Evolutionary conservation across 257 asterid genomes (phyloP).

Genomic region (Apocynum venetum): DNA sequence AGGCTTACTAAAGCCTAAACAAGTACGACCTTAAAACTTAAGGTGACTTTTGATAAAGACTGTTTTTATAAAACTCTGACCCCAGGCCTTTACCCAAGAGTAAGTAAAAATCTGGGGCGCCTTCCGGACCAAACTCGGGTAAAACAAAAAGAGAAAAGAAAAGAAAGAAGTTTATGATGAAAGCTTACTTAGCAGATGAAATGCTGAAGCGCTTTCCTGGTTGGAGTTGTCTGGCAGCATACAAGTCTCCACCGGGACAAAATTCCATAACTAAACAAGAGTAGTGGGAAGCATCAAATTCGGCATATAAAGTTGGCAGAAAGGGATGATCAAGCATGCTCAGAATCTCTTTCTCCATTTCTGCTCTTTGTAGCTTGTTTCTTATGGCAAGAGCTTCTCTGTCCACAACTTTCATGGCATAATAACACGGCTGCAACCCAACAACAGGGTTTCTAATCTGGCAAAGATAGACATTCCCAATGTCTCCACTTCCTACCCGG

Average conservation of each 20-base stretch:
- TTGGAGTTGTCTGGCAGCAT: constrained; percentile 43
- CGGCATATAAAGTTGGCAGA: constrained; percentile 39
- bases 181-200: constrained; percentile 39
- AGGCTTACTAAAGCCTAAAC: too few relatives aligned
- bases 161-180: background rate
- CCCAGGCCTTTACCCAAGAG: too few relatives aligned
- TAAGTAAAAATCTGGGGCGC: too few relatives aligned
- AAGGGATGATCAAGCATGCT: constrained; percentile 44
- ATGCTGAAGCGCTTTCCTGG: constrained; percentile 33
- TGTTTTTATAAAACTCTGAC: too few relatives aligned
- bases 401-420: constrained; percentile 51
- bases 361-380: constrained; percentile 39
- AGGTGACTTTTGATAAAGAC: too few relatives aligned
- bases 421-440: constrained; percentile 34
- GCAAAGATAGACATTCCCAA: constrained; percentile 41
- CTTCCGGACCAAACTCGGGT: too few relatives aligned
- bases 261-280: constrained; percentile 48
- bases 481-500: constrained; percentile 41
- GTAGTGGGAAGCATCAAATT: constrained; percentile 43
- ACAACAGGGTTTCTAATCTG: constrained; percentile 33
- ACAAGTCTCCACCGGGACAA: constrained; percentile 46
- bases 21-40: too few relatives aligned
- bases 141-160: too few relatives aligned
- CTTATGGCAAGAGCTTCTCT: constrained; percentile 38
- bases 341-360: constrained; percentile 42